Evolutionary conservation across 1,284 basidiomycete species (phyloP), one percentile per base, ranked within the genome.

Genomic region (Apiotrichum laibachii): DNA sequence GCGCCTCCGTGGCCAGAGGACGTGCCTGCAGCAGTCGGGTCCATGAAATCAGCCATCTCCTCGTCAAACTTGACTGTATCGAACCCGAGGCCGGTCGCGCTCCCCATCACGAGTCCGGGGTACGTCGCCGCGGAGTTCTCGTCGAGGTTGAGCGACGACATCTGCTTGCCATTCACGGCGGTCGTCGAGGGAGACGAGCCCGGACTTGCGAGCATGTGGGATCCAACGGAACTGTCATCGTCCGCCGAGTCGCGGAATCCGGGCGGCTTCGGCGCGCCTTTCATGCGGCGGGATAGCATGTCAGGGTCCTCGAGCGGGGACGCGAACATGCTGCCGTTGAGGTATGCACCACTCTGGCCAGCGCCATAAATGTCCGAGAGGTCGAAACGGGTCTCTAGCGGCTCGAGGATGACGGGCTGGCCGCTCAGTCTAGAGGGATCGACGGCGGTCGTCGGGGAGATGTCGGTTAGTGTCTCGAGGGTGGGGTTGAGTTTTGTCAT

Each of bases 41-140:
- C 73, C 15, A 77, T 55, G 26, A 77, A 72, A 57, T 68, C 75
- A 19, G 71, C 67, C 71, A 75, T 70, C 15, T 59, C 57, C 31
- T 63, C 66, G 53, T 55, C 54, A 56, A 72, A 62, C 31, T 62
- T 60, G 21, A 65, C 54, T 42, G 52, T 42, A 31, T 68, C 68
- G 37, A 76, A 70, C 15, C 66, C 68, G 16, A 75, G 54, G 0
- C 59, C 64, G 16, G 53, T 46, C 19, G 54, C 56, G 22, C 63
- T 52, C n/a, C 68, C 64, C 46, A 71, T 65, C 6, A 70, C 67
- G 10, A 71, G 64, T 2, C 70, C 72, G n/a, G 68, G 69, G 51
- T 69, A 72, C 46, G 52, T 50, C 13, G 35, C 37, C 35, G n/a
- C 3, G 31, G 13, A n/a, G n/a, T 5, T 1, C 13, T 18, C 26